Evolutionary conservation across 192 early-diverging fungal genomes (phyloP), one percentile per base, ranked within the genome.

Genomic region (Mortierella alpina): DNA sequence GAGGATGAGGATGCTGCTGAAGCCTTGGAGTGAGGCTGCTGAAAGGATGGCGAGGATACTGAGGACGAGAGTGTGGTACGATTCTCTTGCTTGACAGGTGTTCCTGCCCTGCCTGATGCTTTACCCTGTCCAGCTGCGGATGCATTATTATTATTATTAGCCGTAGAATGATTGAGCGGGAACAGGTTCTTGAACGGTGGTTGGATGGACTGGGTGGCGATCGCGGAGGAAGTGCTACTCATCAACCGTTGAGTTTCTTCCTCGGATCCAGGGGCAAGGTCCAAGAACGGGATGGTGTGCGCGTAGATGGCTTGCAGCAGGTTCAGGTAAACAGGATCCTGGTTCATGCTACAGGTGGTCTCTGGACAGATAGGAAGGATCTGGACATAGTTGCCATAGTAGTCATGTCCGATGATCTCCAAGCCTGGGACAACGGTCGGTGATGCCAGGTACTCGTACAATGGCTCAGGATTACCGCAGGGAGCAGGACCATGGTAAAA

Each of bases 351-450:
- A 44, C 76, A 80, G 44, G 76, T 72, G 7, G 76, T 80, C 15
- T 80, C 76, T 23, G 76, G 76, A 22, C 76, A 80, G 45, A 80
- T 80, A 7, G 76, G 76, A 47, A 80, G 70, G 41, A 80, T 80
- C 17, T 80, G 76, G 22, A 80, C 76, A 60, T 72, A 80, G 40
- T 80, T 80, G 7, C 76, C 69, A 23, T 80, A 80, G 40, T 61
- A 80, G 20, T 80, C 76, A 13, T 72, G 70, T 4, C 76, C 76
- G 52, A 80, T 80, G 41, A 80, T 80, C 53, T 80, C 76, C 20
- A 80, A 31, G 5, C 76, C 76, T 56, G 76, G 76, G 4, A 80
- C 76, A 63, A 80, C 45, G 0, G 76, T 80, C 1, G 76, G 70
- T 10, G 76, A 80, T 0, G 76, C 76, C 8, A 80, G 59, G 3